A percentile compares a stretch with the other conserved stretches of the same genome.
Conservation (phyloP, 805 yeast genomes). For the Sugiyamaella floridensis region DNA sequence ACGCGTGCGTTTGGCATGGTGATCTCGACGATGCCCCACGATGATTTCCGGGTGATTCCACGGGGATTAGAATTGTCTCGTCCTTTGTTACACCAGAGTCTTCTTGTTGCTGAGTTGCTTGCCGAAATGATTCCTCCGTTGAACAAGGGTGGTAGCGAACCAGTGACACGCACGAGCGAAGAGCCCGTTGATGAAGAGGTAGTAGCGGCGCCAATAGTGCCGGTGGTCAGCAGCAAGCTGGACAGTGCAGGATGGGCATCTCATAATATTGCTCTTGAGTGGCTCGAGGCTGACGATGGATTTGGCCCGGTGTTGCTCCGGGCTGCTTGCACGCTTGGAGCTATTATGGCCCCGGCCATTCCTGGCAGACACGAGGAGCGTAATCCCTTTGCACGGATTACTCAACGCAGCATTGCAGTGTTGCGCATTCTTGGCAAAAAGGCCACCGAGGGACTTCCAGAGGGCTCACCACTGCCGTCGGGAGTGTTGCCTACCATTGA, state of each 20-base stretch:
- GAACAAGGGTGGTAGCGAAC: neutral
- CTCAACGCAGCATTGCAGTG: constrained; percentile 32
- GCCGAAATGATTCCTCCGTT: constrained; percentile 29
- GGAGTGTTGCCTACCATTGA: constrained; percentile 35
- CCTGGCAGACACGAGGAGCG: constrained; percentile 21
- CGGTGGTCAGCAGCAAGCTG: neutral
- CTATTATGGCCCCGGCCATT: constrained; percentile 24
- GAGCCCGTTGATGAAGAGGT: neutral
- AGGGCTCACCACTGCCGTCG: constrained; percentile 17
- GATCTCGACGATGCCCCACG: constrained; percentile 33
- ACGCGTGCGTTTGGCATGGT: constrained; percentile 33
- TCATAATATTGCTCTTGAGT: constrained; percentile 29
- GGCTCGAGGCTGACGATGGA: constrained; percentile 32
- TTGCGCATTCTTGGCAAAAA: constrained; percentile 29
- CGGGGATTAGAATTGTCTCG: constrained; percentile 35
- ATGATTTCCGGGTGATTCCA: constrained; percentile 34
- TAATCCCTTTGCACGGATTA: constrained; percentile 33
- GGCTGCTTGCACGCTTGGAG: constrained; percentile 35
- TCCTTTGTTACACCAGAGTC: constrained; percentile 35
- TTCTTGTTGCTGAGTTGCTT: constrained; percentile 34
- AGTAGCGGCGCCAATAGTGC: neutral
- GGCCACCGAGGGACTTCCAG: constrained; percentile 18
- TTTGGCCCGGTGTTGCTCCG: constrained; percentile 34
- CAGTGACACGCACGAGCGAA: neutral
- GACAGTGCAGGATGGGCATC: neutral